A percentile compares a stretch with the other conserved stretches of the same genome.
phyloP scores from a whole-genome alignment of 768 basidiomycete species.

The Leccinum uliginosum region DNA sequence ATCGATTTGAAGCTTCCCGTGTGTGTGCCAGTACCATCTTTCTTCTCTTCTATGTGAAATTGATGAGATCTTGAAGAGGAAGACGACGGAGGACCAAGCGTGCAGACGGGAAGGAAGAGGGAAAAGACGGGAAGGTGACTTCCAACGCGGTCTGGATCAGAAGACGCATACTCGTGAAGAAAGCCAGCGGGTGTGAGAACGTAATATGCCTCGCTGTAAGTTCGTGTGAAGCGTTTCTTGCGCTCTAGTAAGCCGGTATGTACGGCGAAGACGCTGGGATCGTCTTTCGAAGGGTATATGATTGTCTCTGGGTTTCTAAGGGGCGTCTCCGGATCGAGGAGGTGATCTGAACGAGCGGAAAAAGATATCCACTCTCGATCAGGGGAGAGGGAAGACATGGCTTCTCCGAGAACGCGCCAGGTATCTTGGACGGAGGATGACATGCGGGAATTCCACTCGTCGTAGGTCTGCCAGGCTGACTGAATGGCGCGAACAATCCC shows the following conservation, averaged over 20 bases:
- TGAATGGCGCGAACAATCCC: constrained; percentile 94
- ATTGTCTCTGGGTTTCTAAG: constrained; percentile 74
- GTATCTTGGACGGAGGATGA: constrained; percentile 67
- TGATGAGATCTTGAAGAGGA: constrained; percentile 74
- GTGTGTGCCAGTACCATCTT: constrained; percentile 68
- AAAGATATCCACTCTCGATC: constrained; percentile 97
- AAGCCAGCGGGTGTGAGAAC: constrained; percentile 95
- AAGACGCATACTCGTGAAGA: constrained; percentile 84
- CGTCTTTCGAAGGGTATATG: constrained; percentile 86
- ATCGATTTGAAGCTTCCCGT: constrained; percentile 48
- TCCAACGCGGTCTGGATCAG: constrained; percentile 56
- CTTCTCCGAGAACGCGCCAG: constrained; percentile 62
- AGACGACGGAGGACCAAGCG: constrained; percentile 84
- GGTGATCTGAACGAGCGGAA: constrained; percentile 87
- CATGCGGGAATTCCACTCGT: constrained; percentile 90
- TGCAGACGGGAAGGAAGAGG: constrained; percentile 92
- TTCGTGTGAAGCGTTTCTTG: constrained; percentile 90
- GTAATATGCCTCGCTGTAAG: constrained; percentile 83
- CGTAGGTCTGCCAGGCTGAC: constrained; percentile 95
- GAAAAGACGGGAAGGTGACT: constrained; percentile 68
- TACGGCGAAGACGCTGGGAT: constrained; percentile 78
- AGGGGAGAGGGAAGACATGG: constrained; percentile 76
- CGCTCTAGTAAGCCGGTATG: constrained; percentile 90
- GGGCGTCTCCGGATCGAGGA: constrained; percentile 95
- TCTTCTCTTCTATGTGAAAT: constrained; percentile 94